phyloP scores from a whole-genome alignment of 2,329 filamentous ascomycete species.

The Talaromyces marneffei region DNA sequence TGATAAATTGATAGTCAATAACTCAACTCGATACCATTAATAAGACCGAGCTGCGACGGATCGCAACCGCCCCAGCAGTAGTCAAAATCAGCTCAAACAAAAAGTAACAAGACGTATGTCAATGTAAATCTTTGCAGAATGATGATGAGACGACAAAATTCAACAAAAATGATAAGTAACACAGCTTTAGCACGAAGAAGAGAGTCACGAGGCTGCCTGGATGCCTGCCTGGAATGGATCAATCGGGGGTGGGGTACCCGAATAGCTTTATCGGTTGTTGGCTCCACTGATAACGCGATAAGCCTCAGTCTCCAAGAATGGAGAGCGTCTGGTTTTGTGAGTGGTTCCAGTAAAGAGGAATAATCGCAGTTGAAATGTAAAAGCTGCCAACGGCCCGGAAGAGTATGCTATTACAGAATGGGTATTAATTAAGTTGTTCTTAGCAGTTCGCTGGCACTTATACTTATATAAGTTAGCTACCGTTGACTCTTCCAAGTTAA shows the following conservation, averaged over 20 bases:
- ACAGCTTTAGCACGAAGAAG: background rate
- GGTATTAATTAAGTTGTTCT: background rate
- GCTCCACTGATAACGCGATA: conserved; percentile 2
- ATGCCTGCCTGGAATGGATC: conserved; percentile 5
- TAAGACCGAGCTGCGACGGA: background rate
- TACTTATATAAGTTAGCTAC: background rate
- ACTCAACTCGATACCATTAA: background rate
- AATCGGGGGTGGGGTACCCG: conserved; percentile 9
- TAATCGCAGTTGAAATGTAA: background rate
- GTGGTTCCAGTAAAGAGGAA: background rate
- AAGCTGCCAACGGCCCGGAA: background rate
- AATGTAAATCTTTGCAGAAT: no score
- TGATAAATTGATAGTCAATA: background rate
- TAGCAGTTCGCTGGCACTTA: background rate
- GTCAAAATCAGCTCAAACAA: background rate
- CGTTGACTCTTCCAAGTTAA: no score
- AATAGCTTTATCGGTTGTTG: conserved; percentile 8
- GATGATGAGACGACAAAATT: background rate
- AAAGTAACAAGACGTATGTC: background rate
- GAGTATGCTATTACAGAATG: background rate
- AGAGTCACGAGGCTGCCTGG: background rate
- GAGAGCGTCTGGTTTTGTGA: no score
- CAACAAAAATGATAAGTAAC: background rate
- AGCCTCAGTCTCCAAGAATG: background rate
- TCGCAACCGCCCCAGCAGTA: background rate